These are phyloP conservation scores for Monilinia aucupariae DNA, from an alignment of 2,329 filamentous ascomycete genomes.

Conservation along the genomic window DNA sequence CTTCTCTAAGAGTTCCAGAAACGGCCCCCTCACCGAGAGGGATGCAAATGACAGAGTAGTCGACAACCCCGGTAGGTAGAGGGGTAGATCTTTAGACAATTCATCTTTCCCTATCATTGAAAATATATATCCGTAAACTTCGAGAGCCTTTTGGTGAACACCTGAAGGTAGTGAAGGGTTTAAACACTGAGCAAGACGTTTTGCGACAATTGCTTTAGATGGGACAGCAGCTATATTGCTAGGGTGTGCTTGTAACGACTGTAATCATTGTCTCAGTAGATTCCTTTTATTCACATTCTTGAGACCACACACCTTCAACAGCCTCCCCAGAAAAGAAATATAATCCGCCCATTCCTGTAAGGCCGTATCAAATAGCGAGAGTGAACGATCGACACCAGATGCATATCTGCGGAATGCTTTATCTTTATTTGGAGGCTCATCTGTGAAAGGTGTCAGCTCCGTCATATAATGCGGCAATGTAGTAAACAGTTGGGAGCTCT, in stretches of 20 bases:
- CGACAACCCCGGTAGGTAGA: slow-evolving; percentile 86
- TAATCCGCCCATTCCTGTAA: slow-evolving; percentile 99
- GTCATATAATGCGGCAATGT: slow-evolving; percentile 1
- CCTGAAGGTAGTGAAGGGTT: slow-evolving; percentile 90
- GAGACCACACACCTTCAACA: slow-evolving; percentile 65
- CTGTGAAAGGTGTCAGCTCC: slow-evolving; percentile 33
- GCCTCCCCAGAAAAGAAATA: slow-evolving; percentile 87
- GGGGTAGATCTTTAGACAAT: slow-evolving; percentile 71
- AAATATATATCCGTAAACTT: slow-evolving; percentile 90
- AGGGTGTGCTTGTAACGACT: slow-evolving; percentile 86
- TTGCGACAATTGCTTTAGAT: slow-evolving; percentile 75
- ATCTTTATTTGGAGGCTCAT: slow-evolving; percentile 54
- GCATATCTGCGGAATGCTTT: slow-evolving; percentile 83
- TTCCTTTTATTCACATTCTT: slow-evolving; percentile 16
- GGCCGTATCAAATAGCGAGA: slow-evolving; percentile 85
- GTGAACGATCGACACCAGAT: slow-evolving; percentile 75
- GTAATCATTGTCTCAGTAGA: slow-evolving; percentile 30
- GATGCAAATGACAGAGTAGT: slow-evolving; percentile 92
- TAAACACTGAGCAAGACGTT: slow-evolving; percentile 89
- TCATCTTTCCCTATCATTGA: slow-evolving; percentile 75
- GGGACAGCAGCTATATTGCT: slow-evolving; percentile 67
- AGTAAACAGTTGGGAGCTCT: slow-evolving; percentile 28
- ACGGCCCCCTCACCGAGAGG: slow-evolving; percentile 78
- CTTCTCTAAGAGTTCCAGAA: slow-evolving; percentile 76
- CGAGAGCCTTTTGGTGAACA: slow-evolving; percentile 93